Conservation (phyloP, 148 eudicot species). For the Vaccinium myrtillus region DNA sequence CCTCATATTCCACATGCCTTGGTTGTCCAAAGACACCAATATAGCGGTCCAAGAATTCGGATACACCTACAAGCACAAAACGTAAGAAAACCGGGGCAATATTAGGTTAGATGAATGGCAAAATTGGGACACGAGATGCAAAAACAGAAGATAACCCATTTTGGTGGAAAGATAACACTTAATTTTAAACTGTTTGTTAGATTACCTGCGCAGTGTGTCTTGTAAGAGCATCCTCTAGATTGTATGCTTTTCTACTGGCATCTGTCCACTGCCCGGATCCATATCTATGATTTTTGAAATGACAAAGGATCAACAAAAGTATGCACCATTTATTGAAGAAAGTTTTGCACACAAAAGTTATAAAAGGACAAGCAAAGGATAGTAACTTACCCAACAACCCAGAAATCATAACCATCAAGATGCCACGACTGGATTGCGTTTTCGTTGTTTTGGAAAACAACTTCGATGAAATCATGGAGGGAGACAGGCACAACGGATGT, state of each 20-base stretch:
- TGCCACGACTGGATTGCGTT: conserved; percentile 71
- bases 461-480: conserved; percentile 74
- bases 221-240: conserved; percentile 54
- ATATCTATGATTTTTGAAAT: conserved; percentile 40
- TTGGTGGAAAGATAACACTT: not conserved
- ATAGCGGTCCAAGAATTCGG: conserved; percentile 66
- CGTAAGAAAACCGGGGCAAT: not conserved
- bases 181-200: not conserved
- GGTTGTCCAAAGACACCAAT: conserved; percentile 63
- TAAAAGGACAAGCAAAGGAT: not conserved
- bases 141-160: not conserved
- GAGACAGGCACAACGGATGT: conserved; percentile 55
- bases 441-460: conserved; percentile 84
- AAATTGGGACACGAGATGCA: not conserved
- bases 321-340: not conserved
- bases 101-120: not conserved
- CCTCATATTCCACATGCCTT: conserved; percentile 78
- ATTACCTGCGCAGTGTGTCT: conserved; percentile 62
- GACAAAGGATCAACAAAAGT: conserved; percentile 17
- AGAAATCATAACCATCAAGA: conserved; percentile 95
- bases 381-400: conserved; percentile 77
- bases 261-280: conserved; percentile 70
- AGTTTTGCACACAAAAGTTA: not conserved
- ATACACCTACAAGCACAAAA: conserved; percentile 47
- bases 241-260: conserved; percentile 49